These are phyloP conservation scores for Backusella circina DNA, from an alignment of 192 early-diverging fungal genomes.

Conservation along the genomic window DNA sequence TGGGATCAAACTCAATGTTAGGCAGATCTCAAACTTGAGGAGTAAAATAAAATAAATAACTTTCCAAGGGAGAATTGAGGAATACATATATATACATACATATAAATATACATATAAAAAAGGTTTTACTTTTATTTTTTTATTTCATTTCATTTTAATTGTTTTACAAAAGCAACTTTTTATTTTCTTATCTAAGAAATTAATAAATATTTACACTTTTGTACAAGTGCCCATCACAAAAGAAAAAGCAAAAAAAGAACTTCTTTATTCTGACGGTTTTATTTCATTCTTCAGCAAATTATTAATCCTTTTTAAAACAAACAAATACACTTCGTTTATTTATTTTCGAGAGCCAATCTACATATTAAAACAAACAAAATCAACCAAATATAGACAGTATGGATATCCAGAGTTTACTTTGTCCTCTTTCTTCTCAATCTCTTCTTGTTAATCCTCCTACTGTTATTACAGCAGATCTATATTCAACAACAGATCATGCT, in stretches of 20 bases:
- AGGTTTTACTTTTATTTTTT: background rate
- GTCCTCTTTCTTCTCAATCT: background rate
- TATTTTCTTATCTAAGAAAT: background rate
- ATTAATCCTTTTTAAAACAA: background rate
- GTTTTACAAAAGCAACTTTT: background rate
- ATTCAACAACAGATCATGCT: background rate
- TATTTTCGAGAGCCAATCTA: background rate
- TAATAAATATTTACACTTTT: background rate
- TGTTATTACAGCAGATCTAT: background rate
- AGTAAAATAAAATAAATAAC: background rate
- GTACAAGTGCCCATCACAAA: constrained; percentile 1
- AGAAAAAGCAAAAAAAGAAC: background rate
- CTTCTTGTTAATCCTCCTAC: background rate
- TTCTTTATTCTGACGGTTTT: background rate
- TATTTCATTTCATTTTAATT: background rate
- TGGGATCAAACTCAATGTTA: background rate
- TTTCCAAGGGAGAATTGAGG: background rate
- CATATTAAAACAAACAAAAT: background rate
- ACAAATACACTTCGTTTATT: background rate
- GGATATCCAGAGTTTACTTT: constrained; percentile 16
- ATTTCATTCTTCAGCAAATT: background rate
- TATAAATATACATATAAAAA: background rate
- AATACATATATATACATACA: background rate
- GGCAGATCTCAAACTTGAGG: background rate
- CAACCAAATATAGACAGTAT: background rate